Evolutionary conservation across 176 grass and related monocot genomes (phyloP).

Genomic region (Tillandsia fasciculata): DNA sequence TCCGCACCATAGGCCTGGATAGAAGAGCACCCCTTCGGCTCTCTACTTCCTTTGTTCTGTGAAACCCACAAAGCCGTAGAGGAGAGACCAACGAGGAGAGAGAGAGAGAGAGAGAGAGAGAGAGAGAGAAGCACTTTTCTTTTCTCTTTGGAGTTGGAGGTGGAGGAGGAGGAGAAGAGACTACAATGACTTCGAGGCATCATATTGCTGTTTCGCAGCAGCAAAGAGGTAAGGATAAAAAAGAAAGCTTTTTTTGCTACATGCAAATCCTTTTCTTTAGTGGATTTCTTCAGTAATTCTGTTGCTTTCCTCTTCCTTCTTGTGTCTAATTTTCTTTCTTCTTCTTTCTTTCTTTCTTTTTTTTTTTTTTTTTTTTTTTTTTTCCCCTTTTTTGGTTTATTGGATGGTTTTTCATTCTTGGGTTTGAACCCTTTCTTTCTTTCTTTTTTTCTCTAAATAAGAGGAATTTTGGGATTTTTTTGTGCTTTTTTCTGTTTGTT

Average conservation of each 20-base stretch:
- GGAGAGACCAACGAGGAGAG: neutral
- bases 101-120: neutral
- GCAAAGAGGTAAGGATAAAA: constrained; percentile 2
- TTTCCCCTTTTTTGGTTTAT: neutral
- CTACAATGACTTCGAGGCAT: constrained; percentile 6
- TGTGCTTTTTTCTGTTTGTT: too few relatives aligned
- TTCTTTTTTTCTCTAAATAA: too few relatives aligned
- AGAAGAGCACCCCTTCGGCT: neutral
- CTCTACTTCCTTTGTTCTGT: neutral
- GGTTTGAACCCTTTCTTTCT: too few relatives aligned
- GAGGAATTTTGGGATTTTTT: too few relatives aligned
- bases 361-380: neutral
- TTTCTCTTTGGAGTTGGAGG: neutral
- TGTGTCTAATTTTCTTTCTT: neutral
- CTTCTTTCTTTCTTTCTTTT: too few relatives aligned
- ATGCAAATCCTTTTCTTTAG: neutral
- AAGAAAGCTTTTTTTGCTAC: neutral
- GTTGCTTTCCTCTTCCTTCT: neutral
- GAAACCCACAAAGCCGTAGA: neutral
- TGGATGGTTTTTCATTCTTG: too few relatives aligned
- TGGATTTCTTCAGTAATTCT: neutral
- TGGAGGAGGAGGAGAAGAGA: neutral
- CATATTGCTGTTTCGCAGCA: constrained; percentile 2
- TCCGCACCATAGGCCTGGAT: neutral
- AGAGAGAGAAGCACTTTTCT: neutral